Percentiles rank a stretch among this genome's conserved stretches.
Evolutionary conservation across 768 basidiomycete species (phyloP).

Genomic region (Boletus subcaerulescens): DNA sequence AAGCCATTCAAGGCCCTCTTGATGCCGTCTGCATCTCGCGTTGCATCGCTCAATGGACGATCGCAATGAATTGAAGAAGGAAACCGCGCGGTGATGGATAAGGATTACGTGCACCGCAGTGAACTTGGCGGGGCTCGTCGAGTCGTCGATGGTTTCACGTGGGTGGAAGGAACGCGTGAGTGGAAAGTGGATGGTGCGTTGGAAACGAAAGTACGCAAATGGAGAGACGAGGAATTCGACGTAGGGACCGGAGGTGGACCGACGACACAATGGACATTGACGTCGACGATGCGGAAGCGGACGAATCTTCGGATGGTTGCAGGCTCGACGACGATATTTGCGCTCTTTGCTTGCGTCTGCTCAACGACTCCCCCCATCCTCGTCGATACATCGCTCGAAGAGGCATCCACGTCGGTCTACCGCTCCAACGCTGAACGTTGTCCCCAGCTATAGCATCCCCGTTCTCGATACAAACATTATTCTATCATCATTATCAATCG

Average conservation of each 20-base stretch:
- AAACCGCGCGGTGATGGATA: slow-evolving; percentile 65
- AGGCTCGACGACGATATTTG: slow-evolving; percentile 77
- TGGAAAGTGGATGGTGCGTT: slow-evolving; percentile 68
- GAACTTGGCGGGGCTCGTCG: slow-evolving; percentile 64
- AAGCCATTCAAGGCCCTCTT: slow-evolving; percentile 41
- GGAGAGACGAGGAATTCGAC: slow-evolving; percentile 67
- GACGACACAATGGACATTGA: slow-evolving; percentile 77
- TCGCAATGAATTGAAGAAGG: slow-evolving; percentile 24
- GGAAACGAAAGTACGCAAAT: slow-evolving; percentile 62
- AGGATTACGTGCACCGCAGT: slow-evolving; percentile 70
- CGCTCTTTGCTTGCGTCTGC: slow-evolving; percentile 58
- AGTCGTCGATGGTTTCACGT: slow-evolving; percentile 76
- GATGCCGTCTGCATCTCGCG: slow-evolving; percentile 31
- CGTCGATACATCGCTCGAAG: slow-evolving; percentile 29
- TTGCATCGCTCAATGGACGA: slow-evolving; percentile 41
- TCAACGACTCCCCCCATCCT: slow-evolving; percentile 29
- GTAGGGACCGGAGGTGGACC: slow-evolving; percentile 57
- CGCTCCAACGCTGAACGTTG: slow-evolving; percentile 48
- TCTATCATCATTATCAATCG: slow-evolving; percentile 72
- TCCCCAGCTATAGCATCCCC: slow-evolving; percentile 85
- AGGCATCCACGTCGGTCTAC: slow-evolving; percentile 27
- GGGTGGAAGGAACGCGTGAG: slow-evolving; percentile 53
- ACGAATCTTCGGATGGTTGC: slow-evolving; percentile 40
- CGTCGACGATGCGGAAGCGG: slow-evolving; percentile 46
- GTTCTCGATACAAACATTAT: slow-evolving; percentile 96